Percentiles rank a stretch among this genome's conserved stretches.
These are phyloP conservation scores for Ganoderma multipileum DNA, from an alignment of 1,284 basidiomycete species.

Conservation along the genomic window DNA sequence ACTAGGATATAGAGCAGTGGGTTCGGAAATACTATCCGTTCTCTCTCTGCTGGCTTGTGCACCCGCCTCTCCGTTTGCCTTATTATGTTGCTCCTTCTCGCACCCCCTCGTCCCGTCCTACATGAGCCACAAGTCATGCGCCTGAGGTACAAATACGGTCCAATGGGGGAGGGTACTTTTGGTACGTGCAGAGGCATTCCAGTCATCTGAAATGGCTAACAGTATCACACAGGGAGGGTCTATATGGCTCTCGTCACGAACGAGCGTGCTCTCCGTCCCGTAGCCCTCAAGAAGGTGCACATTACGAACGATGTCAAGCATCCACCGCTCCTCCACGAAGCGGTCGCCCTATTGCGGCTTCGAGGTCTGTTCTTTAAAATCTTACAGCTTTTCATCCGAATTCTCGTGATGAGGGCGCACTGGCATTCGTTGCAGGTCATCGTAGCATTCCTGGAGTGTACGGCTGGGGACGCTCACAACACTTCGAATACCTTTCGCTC, in stretches of 20 bases:
- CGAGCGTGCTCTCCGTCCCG: neutral
- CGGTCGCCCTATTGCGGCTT: neutral
- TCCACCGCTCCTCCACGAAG: neutral
- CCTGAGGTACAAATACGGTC: neutral
- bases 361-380: neutral
- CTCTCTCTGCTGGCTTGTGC: too few relatives aligned
- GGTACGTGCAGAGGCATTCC: neutral
- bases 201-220: neutral
- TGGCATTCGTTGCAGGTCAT: neutral
- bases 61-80: neutral
- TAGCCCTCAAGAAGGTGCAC: conserved; percentile 1
- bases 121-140: neutral
- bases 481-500: neutral
- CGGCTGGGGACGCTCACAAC: neutral
- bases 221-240: neutral
- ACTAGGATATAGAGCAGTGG: too few relatives aligned
- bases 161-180: neutral
- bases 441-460: neutral
- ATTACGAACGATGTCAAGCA: neutral
- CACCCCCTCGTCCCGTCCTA: neutral
- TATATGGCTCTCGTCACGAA: neutral
- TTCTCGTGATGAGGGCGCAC: neutral
- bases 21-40: too few relatives aligned
- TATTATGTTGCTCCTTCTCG: neutral
- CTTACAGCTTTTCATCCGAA: neutral